Evolutionary conservation across 2,329 filamentous ascomycete genomes (phyloP).

Genomic region (Tolypocladium album): DNA sequence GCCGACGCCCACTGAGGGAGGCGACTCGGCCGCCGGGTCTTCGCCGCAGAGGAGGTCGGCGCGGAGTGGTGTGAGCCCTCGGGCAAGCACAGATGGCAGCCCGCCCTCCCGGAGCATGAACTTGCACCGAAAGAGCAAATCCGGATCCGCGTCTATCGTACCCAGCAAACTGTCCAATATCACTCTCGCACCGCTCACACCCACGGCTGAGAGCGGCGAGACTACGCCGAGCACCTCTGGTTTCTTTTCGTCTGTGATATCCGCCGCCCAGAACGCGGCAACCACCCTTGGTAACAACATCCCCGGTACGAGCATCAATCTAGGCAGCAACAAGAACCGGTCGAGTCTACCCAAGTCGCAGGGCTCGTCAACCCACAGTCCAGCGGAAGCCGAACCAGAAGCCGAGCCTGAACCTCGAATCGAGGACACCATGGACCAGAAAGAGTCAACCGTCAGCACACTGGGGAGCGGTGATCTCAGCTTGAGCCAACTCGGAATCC

Average conservation of each 20-base stretch:
- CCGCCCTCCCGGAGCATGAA: slow-evolving; percentile 62
- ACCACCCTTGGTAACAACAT: slow-evolving; percentile 65
- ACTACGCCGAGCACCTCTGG: slow-evolving; percentile 50
- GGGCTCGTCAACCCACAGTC: slow-evolving; percentile 9
- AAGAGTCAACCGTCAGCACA: slow-evolving; percentile 74
- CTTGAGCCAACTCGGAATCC: slow-evolving; percentile 76
- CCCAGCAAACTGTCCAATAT: slow-evolving; percentile 84
- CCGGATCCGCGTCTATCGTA: slow-evolving; percentile 43
- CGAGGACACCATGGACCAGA: slow-evolving; percentile 36
- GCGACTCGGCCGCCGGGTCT: slow-evolving; percentile 9
- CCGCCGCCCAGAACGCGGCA: slow-evolving; percentile 86
- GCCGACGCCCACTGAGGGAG: slow-evolving; percentile 47
- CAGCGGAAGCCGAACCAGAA: slow-evolving; percentile 27
- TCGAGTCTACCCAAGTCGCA: slow-evolving; percentile 14
- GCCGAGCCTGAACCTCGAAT: slow-evolving; percentile 18
- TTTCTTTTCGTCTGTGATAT: slow-evolving; percentile 92
- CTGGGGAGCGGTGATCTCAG: slow-evolving; percentile 82
- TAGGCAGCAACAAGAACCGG: slow-evolving; percentile 30
- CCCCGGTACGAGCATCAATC: slow-evolving; percentile 49
- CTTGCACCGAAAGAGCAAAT: slow-evolving; percentile 48
- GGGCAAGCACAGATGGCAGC: slow-evolving; percentile 37
- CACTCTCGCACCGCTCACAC: slow-evolving; percentile 61
- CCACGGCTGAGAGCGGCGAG: slow-evolving; percentile 58
- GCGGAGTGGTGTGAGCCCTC: slow-evolving; percentile 13
- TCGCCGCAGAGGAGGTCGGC: slow-evolving; percentile 18